Percentiles rank a stretch among this genome's conserved stretches.
Evolutionary conservation across 805 yeast species (phyloP).

Genomic region (Kodamaea neixiangensis): DNA sequence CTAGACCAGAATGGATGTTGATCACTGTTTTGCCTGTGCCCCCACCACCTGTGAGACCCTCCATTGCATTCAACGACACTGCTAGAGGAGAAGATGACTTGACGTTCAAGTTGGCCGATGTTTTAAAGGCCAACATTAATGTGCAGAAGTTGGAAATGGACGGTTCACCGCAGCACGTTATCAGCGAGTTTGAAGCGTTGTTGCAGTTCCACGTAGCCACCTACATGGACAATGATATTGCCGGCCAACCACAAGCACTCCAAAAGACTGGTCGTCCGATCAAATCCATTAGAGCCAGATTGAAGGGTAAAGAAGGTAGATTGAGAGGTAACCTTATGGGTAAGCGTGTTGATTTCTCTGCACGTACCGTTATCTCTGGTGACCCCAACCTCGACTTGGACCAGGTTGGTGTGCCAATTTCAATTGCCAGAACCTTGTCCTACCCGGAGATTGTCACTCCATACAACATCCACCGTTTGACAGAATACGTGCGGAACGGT

Average conservation of each 20-base stretch:
- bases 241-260: constrained; percentile 98
- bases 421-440: constrained; percentile 92
- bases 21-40: constrained; percentile 98
- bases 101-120: constrained; percentile 96
- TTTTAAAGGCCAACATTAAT: constrained; percentile 91
- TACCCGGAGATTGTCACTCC: constrained; percentile 99
- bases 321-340: constrained; percentile 99
- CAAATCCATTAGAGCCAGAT: constrained; percentile 97
- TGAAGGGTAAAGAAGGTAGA: constrained; percentile 99
- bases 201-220: constrained; percentile 98
- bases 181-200: constrained; percentile 92
- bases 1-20: constrained; percentile 98
- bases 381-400: constrained; percentile 97
- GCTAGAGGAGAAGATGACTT: constrained; percentile 99
- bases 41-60: constrained; percentile 99
- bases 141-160: constrained; percentile 98
- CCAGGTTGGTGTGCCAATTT: constrained; percentile 98
- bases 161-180: constrained; percentile 98
- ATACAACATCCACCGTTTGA: constrained; percentile 89
- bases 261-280: constrained; percentile 99
- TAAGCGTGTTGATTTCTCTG: constrained; percentile 98
- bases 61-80: constrained; percentile 96
- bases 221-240: constrained; percentile 98
- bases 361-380: constrained; percentile 98
- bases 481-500: constrained; percentile 94